Conservation (phyloP, 371 early-diverging fungal genomes). For the Capillidium heterosporum region DNA sequence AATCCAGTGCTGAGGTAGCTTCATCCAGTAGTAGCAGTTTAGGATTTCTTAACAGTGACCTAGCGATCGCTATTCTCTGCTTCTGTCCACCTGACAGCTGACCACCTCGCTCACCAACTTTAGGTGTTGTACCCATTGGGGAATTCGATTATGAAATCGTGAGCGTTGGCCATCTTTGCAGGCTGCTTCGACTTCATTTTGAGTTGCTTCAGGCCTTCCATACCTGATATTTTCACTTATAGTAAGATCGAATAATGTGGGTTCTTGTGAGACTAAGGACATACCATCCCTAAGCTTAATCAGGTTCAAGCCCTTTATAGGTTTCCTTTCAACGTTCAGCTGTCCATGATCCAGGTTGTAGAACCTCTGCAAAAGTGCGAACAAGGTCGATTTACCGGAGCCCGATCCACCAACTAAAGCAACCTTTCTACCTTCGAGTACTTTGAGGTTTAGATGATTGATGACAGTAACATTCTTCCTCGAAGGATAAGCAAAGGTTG, state of each 20-base stretch:
- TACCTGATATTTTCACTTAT: slow-evolving; percentile 69
- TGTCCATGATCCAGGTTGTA: slow-evolving; percentile 7
- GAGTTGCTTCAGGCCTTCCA: slow-evolving; percentile 17
- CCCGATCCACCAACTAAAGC: slow-evolving; percentile 52
- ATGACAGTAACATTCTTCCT: slow-evolving; percentile 61
- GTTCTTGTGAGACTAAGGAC: slow-evolving; percentile 78
- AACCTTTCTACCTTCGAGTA: slow-evolving; percentile 38
- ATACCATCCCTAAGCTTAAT: slow-evolving; percentile 37
- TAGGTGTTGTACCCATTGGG: slow-evolving; percentile 61
- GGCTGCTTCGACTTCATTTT: slow-evolving; percentile 38
- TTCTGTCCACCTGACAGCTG: slow-evolving; percentile 51
- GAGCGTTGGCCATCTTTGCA: slow-evolving; percentile 47
- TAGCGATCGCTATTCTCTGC: slow-evolving; percentile 49
- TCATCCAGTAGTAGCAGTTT: slow-evolving; percentile 84
- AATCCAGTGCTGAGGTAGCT: slow-evolving; percentile 87
- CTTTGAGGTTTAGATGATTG: slow-evolving; percentile 36
- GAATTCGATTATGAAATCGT: slow-evolving; percentile 44
- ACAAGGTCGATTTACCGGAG: slow-evolving; percentile 42
- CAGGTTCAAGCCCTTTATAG: slow-evolving; percentile 17
- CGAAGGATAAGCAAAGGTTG: slow-evolving; percentile 66
- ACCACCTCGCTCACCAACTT: slow-evolving; percentile 51
- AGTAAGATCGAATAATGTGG: slow-evolving; percentile 65
- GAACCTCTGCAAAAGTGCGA: slow-evolving; percentile 20
- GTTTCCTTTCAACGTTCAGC: slow-evolving; percentile 4
- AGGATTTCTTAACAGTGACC: slow-evolving; percentile 63